Conservation (phyloP, 768 basidiomycete genomes). For the Termitomyces heimii region DNA sequence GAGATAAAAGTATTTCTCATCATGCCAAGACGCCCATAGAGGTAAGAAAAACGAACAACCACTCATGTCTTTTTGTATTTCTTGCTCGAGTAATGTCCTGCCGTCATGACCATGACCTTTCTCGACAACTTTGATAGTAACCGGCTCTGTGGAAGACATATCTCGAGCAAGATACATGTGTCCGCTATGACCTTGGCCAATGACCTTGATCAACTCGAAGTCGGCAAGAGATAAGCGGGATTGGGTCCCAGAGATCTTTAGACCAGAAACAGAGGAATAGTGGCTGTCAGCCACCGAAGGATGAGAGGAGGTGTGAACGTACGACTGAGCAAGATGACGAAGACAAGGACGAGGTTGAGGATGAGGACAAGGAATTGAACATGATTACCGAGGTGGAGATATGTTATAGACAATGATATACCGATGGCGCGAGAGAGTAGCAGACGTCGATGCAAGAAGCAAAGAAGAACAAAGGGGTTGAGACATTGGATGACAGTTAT, state of each 20-base stretch:
- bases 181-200: not conserved
- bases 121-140: constrained; percentile 8
- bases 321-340: not conserved
- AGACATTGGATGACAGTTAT: not conserved
- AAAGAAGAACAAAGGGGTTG: not conserved
- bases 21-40: constrained; percentile 7
- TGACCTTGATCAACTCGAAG: constrained; percentile 1
- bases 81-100: not conserved
- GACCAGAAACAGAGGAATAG: not conserved
- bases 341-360: not conserved
- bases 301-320: not conserved
- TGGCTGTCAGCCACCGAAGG: not conserved
- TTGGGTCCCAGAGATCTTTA: not conserved
- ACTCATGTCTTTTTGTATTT: not conserved
- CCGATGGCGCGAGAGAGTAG: not conserved
- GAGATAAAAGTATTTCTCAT: constrained; percentile 3
- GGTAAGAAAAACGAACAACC: constrained; percentile 1
- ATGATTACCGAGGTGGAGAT: not conserved
- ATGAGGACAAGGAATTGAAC: not conserved
- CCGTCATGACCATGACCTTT: not conserved
- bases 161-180: constrained; percentile 3
- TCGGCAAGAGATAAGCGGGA: not conserved
- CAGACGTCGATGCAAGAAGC: not conserved
- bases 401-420: not conserved
- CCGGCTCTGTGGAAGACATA: not conserved